A percentile compares a stretch with the other conserved stretches of the same genome.
Conservation (phyloP, 768 basidiomycete genomes). For the Xerocomus spinulosus region DNA sequence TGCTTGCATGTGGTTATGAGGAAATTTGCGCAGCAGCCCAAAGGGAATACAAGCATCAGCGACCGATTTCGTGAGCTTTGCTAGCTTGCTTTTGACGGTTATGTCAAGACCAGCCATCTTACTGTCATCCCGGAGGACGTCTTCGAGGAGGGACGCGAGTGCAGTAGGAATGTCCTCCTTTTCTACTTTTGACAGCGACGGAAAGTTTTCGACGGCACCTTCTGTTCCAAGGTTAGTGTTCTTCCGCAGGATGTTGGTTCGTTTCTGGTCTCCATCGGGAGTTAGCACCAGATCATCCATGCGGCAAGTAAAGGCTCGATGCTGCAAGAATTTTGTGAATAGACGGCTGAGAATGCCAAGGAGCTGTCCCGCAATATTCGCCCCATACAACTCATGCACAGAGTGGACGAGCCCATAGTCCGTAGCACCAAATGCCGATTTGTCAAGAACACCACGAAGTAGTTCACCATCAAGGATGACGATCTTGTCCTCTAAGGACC, state of each 20-base stretch:
- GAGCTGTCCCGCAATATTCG: constrained; percentile 82
- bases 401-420: constrained; percentile 97
- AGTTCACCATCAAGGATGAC: constrained; percentile 91
- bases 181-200: constrained; percentile 54
- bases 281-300: constrained; percentile 98
- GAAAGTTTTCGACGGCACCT: constrained; percentile 88
- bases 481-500: constrained; percentile 79
- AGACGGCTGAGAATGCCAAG: constrained; percentile 90
- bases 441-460: constrained; percentile 91
- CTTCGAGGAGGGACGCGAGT: constrained; percentile 71
- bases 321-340: constrained; percentile 96
- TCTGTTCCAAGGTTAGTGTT: constrained; percentile 75
- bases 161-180: constrained; percentile 51
- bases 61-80: constrained; percentile 85
- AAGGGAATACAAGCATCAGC: constrained; percentile 84
- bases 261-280: constrained; percentile 65
- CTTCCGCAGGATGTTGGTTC: constrained; percentile 61
- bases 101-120: constrained; percentile 98
- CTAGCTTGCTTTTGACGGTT: constrained; percentile 81
- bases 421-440: constrained; percentile 94
- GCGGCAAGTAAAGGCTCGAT: constrained; percentile 95
- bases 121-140: constrained; percentile 89
- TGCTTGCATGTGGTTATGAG: constrained; percentile 97
- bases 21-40: constrained; percentile 88
- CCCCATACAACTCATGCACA: constrained; percentile 91